A percentile compares a stretch with the other conserved stretches of the same genome.
Evolutionary conservation across 73 alveolate species (phyloP).

Genomic region (Symbiodinium pilosum): DNA sequence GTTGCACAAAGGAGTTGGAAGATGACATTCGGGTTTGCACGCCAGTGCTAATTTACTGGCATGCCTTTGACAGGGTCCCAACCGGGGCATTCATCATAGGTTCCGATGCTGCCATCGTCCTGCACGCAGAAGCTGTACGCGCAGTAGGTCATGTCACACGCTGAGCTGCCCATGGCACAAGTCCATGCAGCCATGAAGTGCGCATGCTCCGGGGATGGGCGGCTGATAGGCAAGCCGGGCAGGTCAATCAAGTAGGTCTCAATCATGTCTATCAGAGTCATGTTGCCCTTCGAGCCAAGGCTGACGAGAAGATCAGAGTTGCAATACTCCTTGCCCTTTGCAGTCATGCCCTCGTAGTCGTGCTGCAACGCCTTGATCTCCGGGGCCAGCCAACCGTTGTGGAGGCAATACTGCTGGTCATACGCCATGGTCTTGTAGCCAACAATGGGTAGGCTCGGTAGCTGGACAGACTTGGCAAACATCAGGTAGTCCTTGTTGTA

Average conservation of each 20-base stretch:
- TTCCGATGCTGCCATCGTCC: background rate
- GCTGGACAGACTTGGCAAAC: background rate
- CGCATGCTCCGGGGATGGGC: background rate
- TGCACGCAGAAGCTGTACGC: slow-evolving; percentile 4
- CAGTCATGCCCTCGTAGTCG: background rate
- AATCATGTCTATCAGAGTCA: background rate
- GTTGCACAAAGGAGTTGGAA: no score
- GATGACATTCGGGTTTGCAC: no score
- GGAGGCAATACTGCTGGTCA: background rate
- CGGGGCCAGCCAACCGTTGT: background rate
- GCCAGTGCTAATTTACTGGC: background rate
- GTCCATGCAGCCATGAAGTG: background rate
- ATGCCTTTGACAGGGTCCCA: slow-evolving; percentile 23
- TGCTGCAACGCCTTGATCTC: background rate
- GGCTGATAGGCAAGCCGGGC: background rate
- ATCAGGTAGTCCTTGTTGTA: slow-evolving; percentile 4
- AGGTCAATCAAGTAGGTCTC: background rate
- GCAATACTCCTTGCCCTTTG: background rate
- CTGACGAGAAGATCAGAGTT: background rate
- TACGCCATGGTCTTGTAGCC: background rate
- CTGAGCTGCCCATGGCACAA: slow-evolving; percentile 14
- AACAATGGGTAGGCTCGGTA: background rate
- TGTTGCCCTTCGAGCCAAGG: background rate
- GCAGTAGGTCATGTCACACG: background rate
- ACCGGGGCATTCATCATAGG: background rate